These are phyloP conservation scores for Trichoderma sp. DNA, from an alignment of 2,329 filamentous ascomycete species.

Conservation along the genomic window DNA sequence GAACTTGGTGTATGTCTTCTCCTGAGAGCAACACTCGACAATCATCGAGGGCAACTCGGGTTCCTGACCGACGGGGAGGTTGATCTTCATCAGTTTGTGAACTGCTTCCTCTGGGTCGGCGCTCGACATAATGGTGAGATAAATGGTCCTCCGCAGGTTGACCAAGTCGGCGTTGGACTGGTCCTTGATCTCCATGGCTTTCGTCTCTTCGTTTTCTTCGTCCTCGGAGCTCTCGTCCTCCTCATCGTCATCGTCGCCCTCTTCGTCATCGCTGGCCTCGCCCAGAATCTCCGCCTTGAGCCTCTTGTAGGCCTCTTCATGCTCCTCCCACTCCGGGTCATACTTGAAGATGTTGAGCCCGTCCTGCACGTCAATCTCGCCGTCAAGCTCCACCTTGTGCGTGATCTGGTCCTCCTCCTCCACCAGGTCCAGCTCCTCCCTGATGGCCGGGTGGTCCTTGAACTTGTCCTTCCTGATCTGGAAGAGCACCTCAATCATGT, in stretches of 20 bases:
- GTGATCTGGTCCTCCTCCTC: constrained; percentile 99
- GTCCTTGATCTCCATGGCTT: constrained; percentile 93
- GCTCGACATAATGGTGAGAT: constrained; percentile 95
- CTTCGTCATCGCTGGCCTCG: constrained; percentile 84
- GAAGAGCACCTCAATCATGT: constrained; percentile 98
- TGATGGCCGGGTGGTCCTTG: constrained; percentile 89
- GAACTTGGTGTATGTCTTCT: constrained; percentile 97
- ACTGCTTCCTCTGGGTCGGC: constrained; percentile 95
- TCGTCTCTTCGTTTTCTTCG: constrained; percentile 75
- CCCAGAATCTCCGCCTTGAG: constrained; percentile 93
- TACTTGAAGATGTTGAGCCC: constrained; percentile 94
- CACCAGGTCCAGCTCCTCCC: constrained; percentile 90
- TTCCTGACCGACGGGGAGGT: constrained; percentile 83
- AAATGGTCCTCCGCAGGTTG: constrained; percentile 90
- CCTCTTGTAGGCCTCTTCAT: constrained; percentile 87
- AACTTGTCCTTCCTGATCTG: constrained; percentile 95
- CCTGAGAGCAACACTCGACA: constrained; percentile 93
- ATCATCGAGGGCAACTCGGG: constrained; percentile 94
- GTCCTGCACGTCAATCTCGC: constrained; percentile 82
- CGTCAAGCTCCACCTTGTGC: constrained; percentile 79
- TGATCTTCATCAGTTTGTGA: constrained; percentile 95
- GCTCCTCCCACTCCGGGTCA: constrained; percentile 84
- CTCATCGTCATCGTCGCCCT: constrained; percentile 60
- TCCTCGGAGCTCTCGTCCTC: constrained; percentile 71
- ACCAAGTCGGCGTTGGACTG: constrained; percentile 95